Evolutionary conservation across 2,329 filamentous ascomycete genomes (phyloP), one percentile per base, ranked within the genome.

Genomic region (Epichloe festucae): DNA sequence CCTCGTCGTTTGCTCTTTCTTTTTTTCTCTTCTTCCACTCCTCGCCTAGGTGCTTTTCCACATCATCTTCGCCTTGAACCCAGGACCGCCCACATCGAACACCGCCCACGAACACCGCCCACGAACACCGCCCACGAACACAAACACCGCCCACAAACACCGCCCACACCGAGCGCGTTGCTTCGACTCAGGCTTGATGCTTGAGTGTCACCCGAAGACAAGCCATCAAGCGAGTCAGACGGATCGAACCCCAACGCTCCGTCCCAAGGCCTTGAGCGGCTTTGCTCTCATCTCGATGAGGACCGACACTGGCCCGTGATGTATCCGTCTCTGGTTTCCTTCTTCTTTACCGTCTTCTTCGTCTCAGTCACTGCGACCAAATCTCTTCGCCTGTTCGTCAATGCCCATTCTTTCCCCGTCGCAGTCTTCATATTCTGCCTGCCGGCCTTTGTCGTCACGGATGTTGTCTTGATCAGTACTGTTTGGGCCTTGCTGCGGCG

Each of bases 401-500:
- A 65, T 46, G 58, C 59, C 38, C 56, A 54, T 36, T 57, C 58
- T 7, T 58, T 66, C 21, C 59, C 64, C 3, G n/a, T 51, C n/a
- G 46, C 49, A 27, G 55, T 59, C 19, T 65, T 65, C 21, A n/a
- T 65, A n/a, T 51, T 64, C 8, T 65, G 60, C 51, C 57, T 66
- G 14, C 63, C 64, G 42, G 60, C 62, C 1, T 65, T 66, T 51
- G 56, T 65, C 49, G 43, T 65, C 38, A 54, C 57, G 50, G 64
- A 66, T 31, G 15, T 63, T 19, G 27, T 63, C 42, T 54, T 58
- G 12, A 53, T 65, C 50, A 59, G 57, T 46, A 42, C 59, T 31
- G 50, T 54, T 35, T 58, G 64, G 36, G 41, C 65, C 14, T 51
- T 65, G 4, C 47, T 65, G 38, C 58, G 55, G 14, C 62, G 57